phyloP scores from a whole-genome alignment of 805 yeast genomes.

The Debaryomyces maramus region DNA sequence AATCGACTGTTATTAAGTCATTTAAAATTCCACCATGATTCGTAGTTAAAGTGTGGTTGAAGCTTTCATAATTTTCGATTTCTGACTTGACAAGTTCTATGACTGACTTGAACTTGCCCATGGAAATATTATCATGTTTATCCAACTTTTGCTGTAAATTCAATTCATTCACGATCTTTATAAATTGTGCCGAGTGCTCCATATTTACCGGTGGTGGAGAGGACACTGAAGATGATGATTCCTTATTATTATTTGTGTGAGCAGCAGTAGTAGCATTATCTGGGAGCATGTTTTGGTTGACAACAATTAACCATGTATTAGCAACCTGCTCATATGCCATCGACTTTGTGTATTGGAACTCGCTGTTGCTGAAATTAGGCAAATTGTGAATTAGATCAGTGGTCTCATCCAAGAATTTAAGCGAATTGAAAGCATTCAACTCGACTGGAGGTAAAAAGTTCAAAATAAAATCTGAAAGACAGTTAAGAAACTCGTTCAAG shows the following conservation, averaged over 20 bases:
- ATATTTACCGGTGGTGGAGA: constrained; percentile 1
- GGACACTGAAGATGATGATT: constrained; percentile 5
- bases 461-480: constrained; percentile 72
- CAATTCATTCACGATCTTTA: constrained; percentile 34
- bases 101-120: constrained; percentile 43
- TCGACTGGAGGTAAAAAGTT: constrained; percentile 74
- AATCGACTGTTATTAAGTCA: constrained; percentile 44
- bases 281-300: constrained; percentile 25
- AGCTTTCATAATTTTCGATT: constrained; percentile 29
- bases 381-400: constrained; percentile 58
- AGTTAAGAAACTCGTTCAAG: constrained; percentile 66
- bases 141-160: constrained; percentile 43
- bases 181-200: constrained; percentile 22
- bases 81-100: constrained; percentile 45
- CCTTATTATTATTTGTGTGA: constrained; percentile 5
- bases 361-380: constrained; percentile 64
- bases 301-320: constrained; percentile 54
- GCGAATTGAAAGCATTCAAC: constrained; percentile 49
- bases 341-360: constrained; percentile 50
- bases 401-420: constrained; percentile 63
- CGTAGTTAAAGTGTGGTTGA: constrained; percentile 18
- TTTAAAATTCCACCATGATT: constrained; percentile 18
- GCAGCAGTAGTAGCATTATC: constrained; percentile 13
- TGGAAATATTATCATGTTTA: constrained; percentile 45
- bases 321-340: constrained; percentile 63